A percentile compares a stretch with the other conserved stretches of the same genome.
These are phyloP conservation scores for Aureobasidium sp. DNA, from an alignment of 2,329 filamentous ascomycete genomes.

Conservation along the genomic window DNA sequence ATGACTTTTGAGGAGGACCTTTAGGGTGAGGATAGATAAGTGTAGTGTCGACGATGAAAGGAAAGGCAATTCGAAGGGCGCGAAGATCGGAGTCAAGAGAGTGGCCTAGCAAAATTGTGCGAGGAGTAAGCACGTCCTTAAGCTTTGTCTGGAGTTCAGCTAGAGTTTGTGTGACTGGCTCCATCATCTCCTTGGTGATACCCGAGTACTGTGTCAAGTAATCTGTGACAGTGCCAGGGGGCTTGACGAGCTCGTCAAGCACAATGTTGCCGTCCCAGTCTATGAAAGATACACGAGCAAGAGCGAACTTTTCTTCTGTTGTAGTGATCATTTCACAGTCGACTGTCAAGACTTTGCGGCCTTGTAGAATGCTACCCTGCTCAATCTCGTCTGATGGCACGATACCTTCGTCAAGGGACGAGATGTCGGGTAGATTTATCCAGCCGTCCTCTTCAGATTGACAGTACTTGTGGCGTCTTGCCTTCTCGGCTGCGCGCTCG, in stretches of 20 bases:
- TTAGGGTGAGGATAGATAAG: conserved; percentile 85
- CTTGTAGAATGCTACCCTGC: conserved; percentile 74
- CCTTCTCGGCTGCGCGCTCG: conserved; percentile 49
- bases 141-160: conserved; percentile 72
- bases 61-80: conserved; percentile 79
- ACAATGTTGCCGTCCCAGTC: conserved; percentile 77
- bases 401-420: conserved; percentile 57
- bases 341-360: conserved; percentile 69
- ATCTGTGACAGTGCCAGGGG: conserved; percentile 77
- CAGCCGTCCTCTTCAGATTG: conserved; percentile 59
- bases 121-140: conserved; percentile 57
- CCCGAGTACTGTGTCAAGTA: conserved; percentile 83
- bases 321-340: conserved; percentile 99
- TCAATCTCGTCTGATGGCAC: conserved; percentile 54
- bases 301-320: conserved; percentile 62
- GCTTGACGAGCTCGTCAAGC: conserved; percentile 88
- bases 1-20: conserved; percentile 82
- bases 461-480: conserved; percentile 33
- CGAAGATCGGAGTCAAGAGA: conserved; percentile 77
- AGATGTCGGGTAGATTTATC: conserved; percentile 66
- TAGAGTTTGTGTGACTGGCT: conserved; percentile 74
- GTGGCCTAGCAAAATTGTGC: conserved; percentile 70
- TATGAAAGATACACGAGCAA: conserved; percentile 83
- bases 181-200: conserved; percentile 80
- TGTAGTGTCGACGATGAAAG: conserved; percentile 87